Percentiles rank a stretch among this genome's conserved stretches.
Conservation (phyloP, 148 eudicot genomes). For the Cornus suecica region DNA sequence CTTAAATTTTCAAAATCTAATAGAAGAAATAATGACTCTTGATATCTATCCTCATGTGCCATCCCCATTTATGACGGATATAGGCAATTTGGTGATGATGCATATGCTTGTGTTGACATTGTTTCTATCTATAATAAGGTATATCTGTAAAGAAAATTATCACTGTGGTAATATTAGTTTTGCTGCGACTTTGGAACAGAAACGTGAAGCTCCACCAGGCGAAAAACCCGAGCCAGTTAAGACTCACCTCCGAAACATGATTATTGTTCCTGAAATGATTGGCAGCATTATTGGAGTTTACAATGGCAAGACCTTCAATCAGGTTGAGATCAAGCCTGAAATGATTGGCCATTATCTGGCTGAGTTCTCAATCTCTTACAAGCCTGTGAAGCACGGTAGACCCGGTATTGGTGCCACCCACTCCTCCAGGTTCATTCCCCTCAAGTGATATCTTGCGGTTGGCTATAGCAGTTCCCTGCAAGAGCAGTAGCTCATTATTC, state of each 20-base stretch:
- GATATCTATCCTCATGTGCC: too few relatives aligned
- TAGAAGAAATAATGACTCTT: too few relatives aligned
- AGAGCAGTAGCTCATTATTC: background rate
- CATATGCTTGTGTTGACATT: background rate
- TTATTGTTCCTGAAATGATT: conserved; percentile 75
- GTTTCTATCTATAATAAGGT: too few relatives aligned
- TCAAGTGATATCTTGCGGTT: conserved; percentile 37
- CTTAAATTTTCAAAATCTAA: too few relatives aligned
- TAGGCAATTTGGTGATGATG: too few relatives aligned
- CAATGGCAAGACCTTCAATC: conserved; percentile 77
- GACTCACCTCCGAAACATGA: conserved; percentile 71
- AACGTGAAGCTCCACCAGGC: conserved; percentile 69
- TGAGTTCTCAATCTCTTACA: conserved; percentile 76
- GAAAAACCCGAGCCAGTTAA: conserved; percentile 63
- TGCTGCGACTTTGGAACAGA: conserved; percentile 29
- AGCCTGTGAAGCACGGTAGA: conserved; percentile 83
- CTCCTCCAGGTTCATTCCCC: conserved; percentile 85
- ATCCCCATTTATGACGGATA: too few relatives aligned
- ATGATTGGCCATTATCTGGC: conserved; percentile 80
- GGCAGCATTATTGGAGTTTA: conserved; percentile 69
- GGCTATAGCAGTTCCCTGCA: background rate
- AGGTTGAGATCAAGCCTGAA: conserved; percentile 72
- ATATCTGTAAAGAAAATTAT: background rate
- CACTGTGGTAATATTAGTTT: background rate
- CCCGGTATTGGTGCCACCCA: conserved; percentile 92